Percentiles rank a stretch among this genome's conserved stretches.
phyloP scores from a whole-genome alignment of 371 early-diverging fungal species.

The Haplosporangium sp. region DNA sequence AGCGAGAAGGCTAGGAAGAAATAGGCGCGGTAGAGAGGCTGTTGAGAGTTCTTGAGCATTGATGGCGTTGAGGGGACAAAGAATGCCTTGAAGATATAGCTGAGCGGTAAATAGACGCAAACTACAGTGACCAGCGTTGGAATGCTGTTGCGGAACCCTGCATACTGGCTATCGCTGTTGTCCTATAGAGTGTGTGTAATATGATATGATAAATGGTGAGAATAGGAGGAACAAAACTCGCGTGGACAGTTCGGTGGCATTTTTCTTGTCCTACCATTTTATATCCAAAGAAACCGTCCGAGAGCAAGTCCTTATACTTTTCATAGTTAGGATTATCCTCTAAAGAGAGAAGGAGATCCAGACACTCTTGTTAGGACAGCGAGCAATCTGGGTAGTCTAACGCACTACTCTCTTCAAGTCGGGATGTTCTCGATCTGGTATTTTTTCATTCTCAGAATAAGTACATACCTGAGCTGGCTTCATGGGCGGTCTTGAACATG shows the following conservation, averaged over 20 bases:
- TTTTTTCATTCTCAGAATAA: not conserved
- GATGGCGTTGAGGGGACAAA: slow-evolving; percentile 27
- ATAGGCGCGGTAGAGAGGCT: slow-evolving; percentile 53
- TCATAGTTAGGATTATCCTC: slow-evolving; percentile 67
- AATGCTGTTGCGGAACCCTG: slow-evolving; percentile 81
- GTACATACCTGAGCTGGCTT: slow-evolving; percentile 68
- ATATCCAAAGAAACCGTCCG: slow-evolving; percentile 57
- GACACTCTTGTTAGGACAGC: too few relatives aligned
- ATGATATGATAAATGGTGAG: not conserved
- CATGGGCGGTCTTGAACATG: slow-evolving; percentile 73
- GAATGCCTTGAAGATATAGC: slow-evolving; percentile 57
- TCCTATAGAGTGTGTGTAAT: slow-evolving; percentile 60
- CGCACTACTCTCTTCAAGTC: too few relatives aligned
- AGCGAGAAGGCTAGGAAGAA: slow-evolving; percentile 73
- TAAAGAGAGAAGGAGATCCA: slow-evolving; percentile 1
- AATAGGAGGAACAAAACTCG: not conserved
- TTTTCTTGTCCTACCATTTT: slow-evolving; percentile 39
- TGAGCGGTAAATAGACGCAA: slow-evolving; percentile 59
- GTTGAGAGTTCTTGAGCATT: slow-evolving; percentile 35
- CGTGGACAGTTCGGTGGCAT: not conserved
- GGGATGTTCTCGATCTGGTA: too few relatives aligned
- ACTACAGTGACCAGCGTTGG: slow-evolving; percentile 68
- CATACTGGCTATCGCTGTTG: slow-evolving; percentile 88
- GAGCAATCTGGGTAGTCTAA: too few relatives aligned
- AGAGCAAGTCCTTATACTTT: slow-evolving; percentile 62